A percentile compares a stretch with the other conserved stretches of the same genome.
These are phyloP conservation scores for Eucalyptus pauciflora DNA, from an alignment of 345 rosid species.

Conservation along the genomic window DNA sequence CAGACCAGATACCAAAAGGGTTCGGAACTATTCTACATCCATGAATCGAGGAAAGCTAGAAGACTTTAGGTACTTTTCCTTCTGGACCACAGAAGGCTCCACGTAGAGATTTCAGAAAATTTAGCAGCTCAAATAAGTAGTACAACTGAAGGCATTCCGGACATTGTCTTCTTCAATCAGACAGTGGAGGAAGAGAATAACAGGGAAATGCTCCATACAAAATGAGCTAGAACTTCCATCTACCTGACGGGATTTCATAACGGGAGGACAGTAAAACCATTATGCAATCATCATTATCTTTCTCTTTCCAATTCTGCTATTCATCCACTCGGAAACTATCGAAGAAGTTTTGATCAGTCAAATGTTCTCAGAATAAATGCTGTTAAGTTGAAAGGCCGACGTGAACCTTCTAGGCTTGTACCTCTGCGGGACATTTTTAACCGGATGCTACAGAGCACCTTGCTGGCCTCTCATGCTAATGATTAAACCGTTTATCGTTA, in stretches of 20 bases:
- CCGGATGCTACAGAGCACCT: slow-evolving; percentile 3
- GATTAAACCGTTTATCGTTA: slow-evolving; percentile 81
- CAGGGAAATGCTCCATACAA: not conserved
- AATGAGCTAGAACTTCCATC: not conserved
- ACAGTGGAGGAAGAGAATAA: not conserved
- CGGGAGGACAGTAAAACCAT: not conserved
- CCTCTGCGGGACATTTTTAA: slow-evolving; percentile 10
- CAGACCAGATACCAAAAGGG: fast-evolving
- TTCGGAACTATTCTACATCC: not conserved
- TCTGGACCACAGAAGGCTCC: not conserved
- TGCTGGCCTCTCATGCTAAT: slow-evolving; percentile 85
- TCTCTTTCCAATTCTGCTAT: not conserved
- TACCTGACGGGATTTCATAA: not conserved
- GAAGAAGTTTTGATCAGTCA: not conserved
- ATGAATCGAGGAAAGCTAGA: not conserved
- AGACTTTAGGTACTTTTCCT: not conserved
- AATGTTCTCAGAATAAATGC: not conserved
- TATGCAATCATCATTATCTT: not conserved
- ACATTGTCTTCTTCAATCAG: not conserved
- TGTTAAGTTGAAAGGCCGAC: not conserved
- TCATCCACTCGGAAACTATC: not conserved
- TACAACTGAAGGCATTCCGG: not conserved
- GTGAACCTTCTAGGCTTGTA: not conserved
- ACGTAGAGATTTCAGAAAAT: not conserved
- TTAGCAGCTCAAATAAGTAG: not conserved